Conservation (phyloP, 768 basidiomycete genomes). For the Leccinum rimulosum region DNA sequence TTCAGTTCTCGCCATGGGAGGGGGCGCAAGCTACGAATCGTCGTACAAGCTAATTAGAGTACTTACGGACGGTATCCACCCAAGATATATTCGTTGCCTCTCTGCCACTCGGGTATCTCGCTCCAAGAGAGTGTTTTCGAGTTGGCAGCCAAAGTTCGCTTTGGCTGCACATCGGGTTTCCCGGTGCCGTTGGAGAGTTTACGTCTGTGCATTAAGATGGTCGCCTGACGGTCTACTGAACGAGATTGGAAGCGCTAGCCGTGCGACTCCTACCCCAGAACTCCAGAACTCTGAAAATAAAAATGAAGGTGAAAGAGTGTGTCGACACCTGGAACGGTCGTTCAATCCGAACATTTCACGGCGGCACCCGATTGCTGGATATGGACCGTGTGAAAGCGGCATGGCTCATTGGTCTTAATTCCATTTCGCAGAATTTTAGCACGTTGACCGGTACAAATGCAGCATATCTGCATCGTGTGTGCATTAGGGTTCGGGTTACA, state of each 20-base stretch:
- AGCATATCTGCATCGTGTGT: slow-evolving; percentile 7
- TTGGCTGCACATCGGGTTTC: slow-evolving; percentile 1
- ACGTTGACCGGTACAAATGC: slow-evolving; percentile 22
- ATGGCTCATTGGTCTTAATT: slow-evolving; percentile 19
- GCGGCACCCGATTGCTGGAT: background rate
- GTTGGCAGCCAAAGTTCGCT: background rate
- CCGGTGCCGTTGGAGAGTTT: slow-evolving; percentile 9
- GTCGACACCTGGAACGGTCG: background rate
- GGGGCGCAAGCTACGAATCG: slow-evolving; percentile 7
- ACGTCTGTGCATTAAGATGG: slow-evolving; percentile 18
- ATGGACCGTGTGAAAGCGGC: slow-evolving; percentile 16
- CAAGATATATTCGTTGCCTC: slow-evolving; percentile 71
- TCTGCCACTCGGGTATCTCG: slow-evolving; percentile 67
- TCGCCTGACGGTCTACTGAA: background rate
- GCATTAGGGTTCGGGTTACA: slow-evolving; percentile 17
- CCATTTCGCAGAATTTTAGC: slow-evolving; percentile 14
- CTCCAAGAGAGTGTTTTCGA: slow-evolving; percentile 45
- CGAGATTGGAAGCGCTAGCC: slow-evolving; percentile 4
- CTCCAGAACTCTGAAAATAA: slow-evolving; percentile 7
- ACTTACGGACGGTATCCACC: slow-evolving; percentile 66
- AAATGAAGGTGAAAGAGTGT: slow-evolving; percentile 7
- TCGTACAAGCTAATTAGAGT: background rate
- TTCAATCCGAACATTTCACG: background rate
- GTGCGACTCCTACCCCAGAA: background rate
- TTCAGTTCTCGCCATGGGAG: background rate